Evolutionary conservation across 305 asterid genomes (phyloP).

Genomic region (Coffea humblotiana): DNA sequence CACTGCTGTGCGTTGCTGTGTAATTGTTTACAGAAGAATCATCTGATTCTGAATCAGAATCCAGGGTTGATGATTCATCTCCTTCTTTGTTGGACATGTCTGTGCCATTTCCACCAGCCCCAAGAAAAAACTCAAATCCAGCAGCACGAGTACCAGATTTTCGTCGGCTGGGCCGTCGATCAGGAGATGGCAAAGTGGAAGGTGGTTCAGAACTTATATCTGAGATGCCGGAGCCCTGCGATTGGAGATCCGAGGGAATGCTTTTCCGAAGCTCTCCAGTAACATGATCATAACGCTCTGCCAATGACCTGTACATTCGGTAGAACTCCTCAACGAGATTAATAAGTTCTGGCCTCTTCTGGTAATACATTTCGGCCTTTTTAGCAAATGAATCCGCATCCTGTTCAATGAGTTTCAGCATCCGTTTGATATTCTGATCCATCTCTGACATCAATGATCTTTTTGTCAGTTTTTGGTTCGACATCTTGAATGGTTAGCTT

Average conservation of each 20-base stretch:
- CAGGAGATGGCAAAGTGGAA: constrained; percentile 47
- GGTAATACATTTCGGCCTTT: constrained; percentile 83
- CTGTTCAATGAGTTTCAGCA: constrained; percentile 85
- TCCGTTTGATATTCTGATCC: constrained; percentile 79
- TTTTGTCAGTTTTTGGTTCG: constrained; percentile 36
- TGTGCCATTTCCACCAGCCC: constrained; percentile 50
- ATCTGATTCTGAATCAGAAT: constrained; percentile 84
- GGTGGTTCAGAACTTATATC: constrained; percentile 74
- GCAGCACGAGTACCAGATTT: constrained; percentile 84
- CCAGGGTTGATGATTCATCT: constrained; percentile 73
- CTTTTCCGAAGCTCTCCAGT: constrained; percentile 75
- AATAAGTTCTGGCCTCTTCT: constrained; percentile 82
- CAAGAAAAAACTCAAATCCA: constrained; percentile 78
- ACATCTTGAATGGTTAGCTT: constrained; percentile 22
- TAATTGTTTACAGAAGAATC: constrained; percentile 77
- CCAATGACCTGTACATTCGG: constrained; percentile 76
- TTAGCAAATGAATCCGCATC: constrained; percentile 93
- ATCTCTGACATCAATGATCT: constrained; percentile 61
- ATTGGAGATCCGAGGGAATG: constrained; percentile 81
- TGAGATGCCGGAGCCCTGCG: constrained; percentile 84
- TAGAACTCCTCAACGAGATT: constrained; percentile 83
- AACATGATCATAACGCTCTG: constrained; percentile 83
- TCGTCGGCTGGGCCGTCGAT: constrained; percentile 43
- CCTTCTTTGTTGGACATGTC: constrained; percentile 64
- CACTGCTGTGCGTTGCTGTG: constrained; percentile 41